Evolutionary conservation across 176 grass and related monocot species (phyloP).

Genomic region (Aegilops tauschii): DNA sequence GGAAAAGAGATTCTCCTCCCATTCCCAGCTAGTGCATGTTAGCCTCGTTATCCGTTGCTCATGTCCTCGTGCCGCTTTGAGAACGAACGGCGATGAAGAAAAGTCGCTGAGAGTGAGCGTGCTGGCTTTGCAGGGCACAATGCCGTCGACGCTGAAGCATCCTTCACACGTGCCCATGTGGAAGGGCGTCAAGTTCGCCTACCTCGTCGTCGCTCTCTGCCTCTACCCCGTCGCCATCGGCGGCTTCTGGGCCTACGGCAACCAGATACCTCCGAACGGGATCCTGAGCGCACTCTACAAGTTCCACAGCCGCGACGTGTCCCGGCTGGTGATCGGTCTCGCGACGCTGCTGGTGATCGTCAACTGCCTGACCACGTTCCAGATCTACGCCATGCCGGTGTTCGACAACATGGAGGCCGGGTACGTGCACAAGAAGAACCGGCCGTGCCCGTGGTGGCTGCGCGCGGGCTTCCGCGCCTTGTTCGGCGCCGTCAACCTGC

Average conservation of each 20-base stretch:
- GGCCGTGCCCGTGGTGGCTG: conserved; percentile 79
- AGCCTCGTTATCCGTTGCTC: background rate
- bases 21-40: background rate
- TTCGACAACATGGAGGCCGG: conserved; percentile 88
- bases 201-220: conserved; percentile 60
- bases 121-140: conserved; percentile 59
- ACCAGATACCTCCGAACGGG: conserved; percentile 73
- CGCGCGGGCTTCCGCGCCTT: conserved; percentile 52
- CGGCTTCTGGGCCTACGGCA: conserved; percentile 95
- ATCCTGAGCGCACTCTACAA: conserved; percentile 58
- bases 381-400: conserved; percentile 92
- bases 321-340: conserved; percentile 51
- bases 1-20: background rate
- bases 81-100: background rate
- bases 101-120: background rate
- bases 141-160: conserved; percentile 88
- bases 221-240: conserved; percentile 77
- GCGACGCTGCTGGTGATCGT: conserved; percentile 76
- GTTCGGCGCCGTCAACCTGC: conserved; percentile 52
- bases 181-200: conserved; percentile 89
- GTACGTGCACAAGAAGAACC: conserved; percentile 70
- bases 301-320: conserved; percentile 75
- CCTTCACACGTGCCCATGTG: conserved; percentile 94
- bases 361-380: conserved; percentile 80
- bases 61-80: background rate